A percentile compares a stretch with the other conserved stretches of the same genome.
Evolutionary conservation across 2,329 filamentous ascomycete species (phyloP).

Genomic region (Fusarium sp.): DNA sequence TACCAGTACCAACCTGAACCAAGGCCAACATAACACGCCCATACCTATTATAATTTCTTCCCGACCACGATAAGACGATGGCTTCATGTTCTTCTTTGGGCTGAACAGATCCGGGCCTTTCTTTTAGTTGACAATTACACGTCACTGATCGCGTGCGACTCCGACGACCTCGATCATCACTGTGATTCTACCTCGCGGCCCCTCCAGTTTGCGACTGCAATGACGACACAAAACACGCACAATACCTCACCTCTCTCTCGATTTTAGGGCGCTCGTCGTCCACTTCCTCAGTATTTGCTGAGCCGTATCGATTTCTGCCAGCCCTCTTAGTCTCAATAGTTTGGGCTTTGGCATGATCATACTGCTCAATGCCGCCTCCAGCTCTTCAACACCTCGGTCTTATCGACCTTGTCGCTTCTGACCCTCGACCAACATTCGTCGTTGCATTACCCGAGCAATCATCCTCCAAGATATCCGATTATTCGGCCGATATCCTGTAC

Average conservation of each 20-base stretch:
- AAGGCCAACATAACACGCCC: constrained; percentile 3
- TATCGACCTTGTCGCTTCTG: constrained; percentile 51
- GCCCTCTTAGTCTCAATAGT: background rate
- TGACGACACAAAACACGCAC: constrained; percentile 27
- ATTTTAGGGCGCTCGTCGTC: constrained; percentile 14
- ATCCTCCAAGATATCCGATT: background rate
- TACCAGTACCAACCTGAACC: background rate
- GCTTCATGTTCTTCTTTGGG: constrained; percentile 6
- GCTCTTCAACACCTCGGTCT: constrained; percentile 45
- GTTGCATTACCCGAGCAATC: constrained; percentile 35
- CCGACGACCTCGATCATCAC: constrained; percentile 1
- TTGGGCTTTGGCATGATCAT: background rate
- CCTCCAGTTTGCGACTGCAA: constrained; percentile 25
- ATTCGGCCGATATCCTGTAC: constrained; percentile 43
- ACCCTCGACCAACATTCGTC: constrained; percentile 54
- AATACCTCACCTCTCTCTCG: constrained; percentile 4
- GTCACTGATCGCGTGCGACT: constrained; percentile 22
- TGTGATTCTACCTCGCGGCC: background rate
- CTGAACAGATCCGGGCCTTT: background rate
- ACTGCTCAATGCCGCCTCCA: constrained; percentile 35
- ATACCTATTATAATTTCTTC: background rate
- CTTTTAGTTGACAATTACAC: background rate
- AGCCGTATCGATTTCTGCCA: background rate
- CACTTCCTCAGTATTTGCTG: background rate
- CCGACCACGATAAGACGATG: constrained; percentile 13